phyloP scores from a whole-genome alignment of 805 yeast species.

The Schwanniomyces polymorphus region DNA sequence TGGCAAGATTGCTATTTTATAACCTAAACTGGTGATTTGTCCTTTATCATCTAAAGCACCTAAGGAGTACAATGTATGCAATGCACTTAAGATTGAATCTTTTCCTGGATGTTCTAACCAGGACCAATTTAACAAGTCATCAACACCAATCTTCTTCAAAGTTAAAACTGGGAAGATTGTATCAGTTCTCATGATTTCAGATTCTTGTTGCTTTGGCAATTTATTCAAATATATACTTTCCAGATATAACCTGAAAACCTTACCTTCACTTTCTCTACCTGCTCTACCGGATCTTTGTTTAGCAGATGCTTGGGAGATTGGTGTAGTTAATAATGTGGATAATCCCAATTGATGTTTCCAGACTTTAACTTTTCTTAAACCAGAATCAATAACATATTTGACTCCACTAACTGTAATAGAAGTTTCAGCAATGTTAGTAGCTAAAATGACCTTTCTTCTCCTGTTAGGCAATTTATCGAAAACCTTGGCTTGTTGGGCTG shows the following conservation, averaged over 20 bases:
- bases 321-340: slow-evolving; percentile 88
- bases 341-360: slow-evolving; percentile 93
- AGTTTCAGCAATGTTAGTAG: slow-evolving; percentile 97
- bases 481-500: slow-evolving; percentile 77
- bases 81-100: slow-evolving; percentile 71
- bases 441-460: slow-evolving; percentile 80
- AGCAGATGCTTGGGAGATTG: slow-evolving; percentile 93
- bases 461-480: slow-evolving; percentile 64
- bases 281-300: slow-evolving; percentile 97
- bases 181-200: slow-evolving; percentile 87
- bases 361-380: slow-evolving; percentile 87
- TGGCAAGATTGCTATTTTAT: slow-evolving; percentile 84
- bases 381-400: slow-evolving; percentile 88
- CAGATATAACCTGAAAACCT: slow-evolving; percentile 79
- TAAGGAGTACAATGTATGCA: slow-evolving; percentile 73
- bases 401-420: slow-evolving; percentile 96
- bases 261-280: slow-evolving; percentile 94
- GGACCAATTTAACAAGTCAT: slow-evolving; percentile 81
- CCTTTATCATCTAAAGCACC: slow-evolving; percentile 81
- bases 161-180: slow-evolving; percentile 82
- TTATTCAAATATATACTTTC: slow-evolving; percentile 61
- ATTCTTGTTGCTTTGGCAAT: slow-evolving; percentile 80
- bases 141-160: slow-evolving; percentile 78
- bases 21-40: slow-evolving; percentile 74
- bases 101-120: slow-evolving; percentile 93